Evolutionary conservation across 257 asterid species (phyloP).

Genomic region (Solanum tacnaense): DNA sequence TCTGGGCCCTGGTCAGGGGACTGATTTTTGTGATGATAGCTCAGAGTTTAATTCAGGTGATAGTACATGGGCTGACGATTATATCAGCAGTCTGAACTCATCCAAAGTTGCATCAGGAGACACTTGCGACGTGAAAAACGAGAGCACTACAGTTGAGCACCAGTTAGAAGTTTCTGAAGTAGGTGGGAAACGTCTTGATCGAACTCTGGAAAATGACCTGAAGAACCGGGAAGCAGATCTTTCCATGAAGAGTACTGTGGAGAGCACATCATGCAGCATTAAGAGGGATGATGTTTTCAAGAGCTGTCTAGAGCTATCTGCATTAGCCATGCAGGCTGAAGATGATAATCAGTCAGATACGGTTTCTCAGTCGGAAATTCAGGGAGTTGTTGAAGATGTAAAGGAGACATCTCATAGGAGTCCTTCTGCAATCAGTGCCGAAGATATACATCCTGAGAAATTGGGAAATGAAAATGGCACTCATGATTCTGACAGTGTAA

Average conservation of each 20-base stretch:
- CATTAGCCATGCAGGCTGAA: conserved; percentile 28
- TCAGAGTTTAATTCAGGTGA: conserved; percentile 34
- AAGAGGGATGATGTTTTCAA: conserved; percentile 41
- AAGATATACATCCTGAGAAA: conserved; percentile 23
- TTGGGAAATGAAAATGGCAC: conserved; percentile 16
- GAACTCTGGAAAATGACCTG: conserved; percentile 18
- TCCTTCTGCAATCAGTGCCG: conserved; percentile 17
- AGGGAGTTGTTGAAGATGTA: conserved; percentile 17
- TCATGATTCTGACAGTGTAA: conserved; percentile 23
- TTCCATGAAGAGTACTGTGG: conserved; percentile 9
- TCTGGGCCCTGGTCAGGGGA: conserved; percentile 65
- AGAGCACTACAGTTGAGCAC: conserved; percentile 9
- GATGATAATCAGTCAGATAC: conserved; percentile 11
- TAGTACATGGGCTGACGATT: conserved; percentile 37
- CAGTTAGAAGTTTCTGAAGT: conserved; percentile 19
- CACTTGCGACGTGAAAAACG: conserved; percentile 4
- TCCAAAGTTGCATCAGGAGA: conserved; percentile 20
- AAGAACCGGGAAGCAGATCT: conserved; percentile 13
- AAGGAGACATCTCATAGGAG: conserved; percentile 23
- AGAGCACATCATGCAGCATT: conserved; percentile 15
- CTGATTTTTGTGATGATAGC: conserved; percentile 13
- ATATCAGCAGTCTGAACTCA: conserved; percentile 21
- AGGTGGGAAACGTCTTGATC: conserved; percentile 17
- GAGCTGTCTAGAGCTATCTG: conserved; percentile 69
- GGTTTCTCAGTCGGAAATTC: conserved; percentile 15